Evolutionary conservation across 1,284 basidiomycete genomes (phyloP), one percentile per base, ranked within the genome.

Genomic region (Agaricales sp.): DNA sequence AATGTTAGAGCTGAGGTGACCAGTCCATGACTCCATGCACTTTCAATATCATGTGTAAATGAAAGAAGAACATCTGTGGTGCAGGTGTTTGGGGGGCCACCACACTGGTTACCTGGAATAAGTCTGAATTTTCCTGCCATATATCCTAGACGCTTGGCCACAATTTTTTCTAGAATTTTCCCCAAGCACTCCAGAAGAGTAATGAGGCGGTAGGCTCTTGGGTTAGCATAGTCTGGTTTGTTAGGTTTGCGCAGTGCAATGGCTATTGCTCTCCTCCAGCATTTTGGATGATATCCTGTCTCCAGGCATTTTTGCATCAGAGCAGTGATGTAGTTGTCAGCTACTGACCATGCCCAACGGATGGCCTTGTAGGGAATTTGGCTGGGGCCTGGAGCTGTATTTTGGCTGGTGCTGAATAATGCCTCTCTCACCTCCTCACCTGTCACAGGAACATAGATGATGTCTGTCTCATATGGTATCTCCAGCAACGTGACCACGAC

Each of bases 111-210:
- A 4, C 25, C 39, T 0, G 59, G 59, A 18, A 64, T 44, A 2
- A 63, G 57, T 18, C 46, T 23, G 44, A 54, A 43, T 26, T 41
- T 44, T 3, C 54, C 54, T 3, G 50, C 58, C 0, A 57, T 45
- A 49, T 45, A 58, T 8, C 19, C 46, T 4, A 63, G 50, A 6
- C 59, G 45, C 1, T 48, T 37, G 2, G 61, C 55, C 0, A 58
- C 50, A 2, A 63, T 51, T 26, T 58, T 58, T 51, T 64, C 62
- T 0, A 63, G 51, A 6, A 55, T 45, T 44, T 64, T 64, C 0
- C 59, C 57, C 2, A 63, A 51, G 49, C 60, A 60, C 35, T 63
- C 58, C 8, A 62, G 58, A 0, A 63, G 54, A 11, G 57, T 55
- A 20, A 63, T 61, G 2, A 59, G 56, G 1, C 60, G 53, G 51